phyloP scores from a whole-genome alignment of 2,329 filamentous ascomycete species.

The Metarhizium rileyi region DNA sequence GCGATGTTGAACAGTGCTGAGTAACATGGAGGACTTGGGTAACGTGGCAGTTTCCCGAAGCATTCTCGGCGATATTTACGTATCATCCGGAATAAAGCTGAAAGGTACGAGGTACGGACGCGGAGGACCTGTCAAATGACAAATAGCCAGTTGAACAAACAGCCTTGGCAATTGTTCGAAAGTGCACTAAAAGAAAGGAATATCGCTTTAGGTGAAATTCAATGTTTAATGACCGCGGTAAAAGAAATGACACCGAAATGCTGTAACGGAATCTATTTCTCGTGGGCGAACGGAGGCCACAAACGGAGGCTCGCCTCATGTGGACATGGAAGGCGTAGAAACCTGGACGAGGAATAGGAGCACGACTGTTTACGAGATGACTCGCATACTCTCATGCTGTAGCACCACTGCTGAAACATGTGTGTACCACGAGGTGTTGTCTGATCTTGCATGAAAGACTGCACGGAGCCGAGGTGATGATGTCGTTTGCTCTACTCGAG shows the following conservation, averaged over 20 bases:
- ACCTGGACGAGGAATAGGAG: not conserved
- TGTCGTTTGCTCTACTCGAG: not conserved
- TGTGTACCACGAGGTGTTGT: not conserved
- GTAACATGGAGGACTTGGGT: not conserved
- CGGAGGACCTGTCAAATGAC: not conserved
- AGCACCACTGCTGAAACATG: conserved; percentile 3
- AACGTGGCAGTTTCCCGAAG: not conserved
- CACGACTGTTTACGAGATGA: conserved; percentile 5
- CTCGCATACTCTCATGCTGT: conserved; percentile 1
- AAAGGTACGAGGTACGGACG: not conserved
- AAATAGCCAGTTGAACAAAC: not conserved
- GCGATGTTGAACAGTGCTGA: not conserved
- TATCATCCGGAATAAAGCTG: not conserved
- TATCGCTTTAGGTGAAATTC: not conserved
- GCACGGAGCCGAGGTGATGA: conserved; percentile 19
- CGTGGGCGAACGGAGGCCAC: not conserved
- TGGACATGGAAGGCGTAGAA: not conserved
- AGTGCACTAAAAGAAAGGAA: not conserved
- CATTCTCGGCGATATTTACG: not conserved
- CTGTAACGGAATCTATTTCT: too few relatives aligned
- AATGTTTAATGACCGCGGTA: not conserved
- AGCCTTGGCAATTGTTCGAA: not conserved
- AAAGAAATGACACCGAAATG: not conserved
- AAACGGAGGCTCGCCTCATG: not conserved
- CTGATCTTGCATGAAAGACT: not conserved